phyloP scores from a whole-genome alignment of 352 stramenopile genomes.

The Globisporangium alternatum region DNA sequence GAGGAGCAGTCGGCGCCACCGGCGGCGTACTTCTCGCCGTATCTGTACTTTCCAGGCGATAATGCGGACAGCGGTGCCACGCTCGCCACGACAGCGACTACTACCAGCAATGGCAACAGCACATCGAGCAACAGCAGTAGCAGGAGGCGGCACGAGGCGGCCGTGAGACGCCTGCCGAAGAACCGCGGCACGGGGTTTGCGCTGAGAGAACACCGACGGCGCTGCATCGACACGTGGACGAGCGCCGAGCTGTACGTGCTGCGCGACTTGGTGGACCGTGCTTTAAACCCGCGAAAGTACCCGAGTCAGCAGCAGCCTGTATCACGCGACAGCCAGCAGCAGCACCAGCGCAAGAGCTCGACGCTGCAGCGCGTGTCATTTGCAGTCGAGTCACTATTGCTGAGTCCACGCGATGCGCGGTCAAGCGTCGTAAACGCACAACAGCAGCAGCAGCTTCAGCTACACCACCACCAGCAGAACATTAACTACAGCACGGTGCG shows the following conservation, averaged over 20 bases:
- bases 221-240: slow-evolving; percentile 49
- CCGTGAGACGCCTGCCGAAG: neutral
- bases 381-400: slow-evolving; percentile 17
- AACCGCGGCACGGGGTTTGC: slow-evolving; percentile 15
- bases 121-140: slow-evolving; percentile 3
- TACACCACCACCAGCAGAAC: neutral
- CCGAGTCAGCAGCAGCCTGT: slow-evolving; percentile 3
- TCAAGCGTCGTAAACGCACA: neutral
- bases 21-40: slow-evolving; percentile 15
- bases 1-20: neutral
- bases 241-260: slow-evolving; percentile 58
- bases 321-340: slow-evolving; percentile 15
- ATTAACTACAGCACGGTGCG: slow-evolving; percentile 18
- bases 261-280: slow-evolving; percentile 46
- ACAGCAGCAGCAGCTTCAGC: neutral
- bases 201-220: slow-evolving; percentile 22
- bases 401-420: slow-evolving; percentile 2
- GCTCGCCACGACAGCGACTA: neutral
- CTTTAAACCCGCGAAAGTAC: slow-evolving; percentile 28
- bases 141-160: neutral
- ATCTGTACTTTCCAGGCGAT: slow-evolving; percentile 17
- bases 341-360: slow-evolving; percentile 15
- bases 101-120: neutral
- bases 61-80: neutral
- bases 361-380: slow-evolving; percentile 17